Evolutionary conservation across 2,329 filamentous ascomycete species (phyloP).

Genomic region (Calcarisporium arbuscula): DNA sequence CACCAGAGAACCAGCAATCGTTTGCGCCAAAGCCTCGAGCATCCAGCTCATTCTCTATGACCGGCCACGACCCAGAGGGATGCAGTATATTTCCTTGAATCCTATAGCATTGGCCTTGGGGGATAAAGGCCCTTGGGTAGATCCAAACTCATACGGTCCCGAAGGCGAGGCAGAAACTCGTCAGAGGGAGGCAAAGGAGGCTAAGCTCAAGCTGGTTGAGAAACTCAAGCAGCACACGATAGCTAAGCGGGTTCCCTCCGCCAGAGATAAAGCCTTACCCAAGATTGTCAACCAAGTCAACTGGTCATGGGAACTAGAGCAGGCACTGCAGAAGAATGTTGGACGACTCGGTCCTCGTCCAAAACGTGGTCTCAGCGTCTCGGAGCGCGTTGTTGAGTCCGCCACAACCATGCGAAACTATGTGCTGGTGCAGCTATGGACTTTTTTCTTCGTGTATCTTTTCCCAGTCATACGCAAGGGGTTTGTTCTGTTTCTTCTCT

Average conservation of each 20-base stretch:
- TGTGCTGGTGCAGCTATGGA: conserved; percentile 60
- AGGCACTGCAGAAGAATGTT: conserved; percentile 82
- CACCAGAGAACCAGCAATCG: conserved; percentile 60
- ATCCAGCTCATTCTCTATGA: conserved; percentile 89
- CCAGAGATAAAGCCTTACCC: conserved; percentile 74
- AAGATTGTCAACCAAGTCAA: conserved; percentile 91
- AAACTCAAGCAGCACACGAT: conserved; percentile 89
- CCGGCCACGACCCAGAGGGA: conserved; percentile 73
- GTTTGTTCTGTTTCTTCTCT: conserved; percentile 73
- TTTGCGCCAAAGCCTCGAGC: conserved; percentile 63
- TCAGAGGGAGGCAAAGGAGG: conserved; percentile 50
- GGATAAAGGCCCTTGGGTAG: conserved; percentile 52
- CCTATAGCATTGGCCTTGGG: conserved; percentile 84
- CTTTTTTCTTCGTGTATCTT: conserved; percentile 65
- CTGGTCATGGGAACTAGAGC: conserved; percentile 85
- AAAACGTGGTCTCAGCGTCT: conserved; percentile 83
- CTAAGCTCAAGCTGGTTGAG: conserved; percentile 64
- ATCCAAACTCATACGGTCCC: conserved; percentile 38
- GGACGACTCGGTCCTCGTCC: conserved; percentile 74
- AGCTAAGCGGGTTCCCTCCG: conserved; percentile 65
- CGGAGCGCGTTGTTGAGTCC: conserved; percentile 88
- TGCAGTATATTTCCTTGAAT: conserved; percentile 93
- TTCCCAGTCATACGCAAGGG: conserved; percentile 67
- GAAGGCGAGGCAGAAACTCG: conserved; percentile 69
- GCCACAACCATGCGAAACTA: conserved; percentile 80